Base-by-base conservation (phyloP, 2,329 filamentous ascomycete genomes). In the Aspergillus sp. region DNA sequence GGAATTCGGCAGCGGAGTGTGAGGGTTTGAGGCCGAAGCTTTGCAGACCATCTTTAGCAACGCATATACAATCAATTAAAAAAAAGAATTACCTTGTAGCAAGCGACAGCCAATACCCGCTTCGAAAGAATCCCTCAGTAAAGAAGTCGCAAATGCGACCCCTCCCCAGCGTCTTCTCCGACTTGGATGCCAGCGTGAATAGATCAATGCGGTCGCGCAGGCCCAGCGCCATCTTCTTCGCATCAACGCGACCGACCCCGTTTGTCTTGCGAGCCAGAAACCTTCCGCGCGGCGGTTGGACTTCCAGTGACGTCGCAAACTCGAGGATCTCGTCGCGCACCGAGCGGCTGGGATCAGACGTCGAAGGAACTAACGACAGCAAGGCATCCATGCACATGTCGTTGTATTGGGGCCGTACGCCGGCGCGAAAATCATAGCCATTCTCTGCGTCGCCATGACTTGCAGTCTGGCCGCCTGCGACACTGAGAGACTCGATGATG, bases 351-450 rank as follows among this genome's bases (percentile, higher is more conserved):
- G 60, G 46, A 27, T 60, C 46, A 7, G 47, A 47, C 9, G 51
- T 23, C 8, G 62, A 76, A 4, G 69, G 68, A 11, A 77, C 68
- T 6, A 71, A 60, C 5, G 65, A 64, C 49, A 75, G 67, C n/a
- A 76, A 60, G 37, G 72, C 68, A 48, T 68, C 68, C 46, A 75
- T 65, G 33, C 69, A 73, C 39, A 65, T 64, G 17, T 69, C 74
- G 35, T 72, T 70, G 41, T 67, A 70, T 33, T 69, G 66, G 48
- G 74, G 71, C 61, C 74, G 67, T 17, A 70, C 67, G 21, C 70
- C 74, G 7, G 69, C 70, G 21, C 70, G 72, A 52, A 72, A 72
- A 48, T 75, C 67, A 51, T 75, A 76, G 1, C 74, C 73, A 33
- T 70, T 68, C 27, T 68, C 62, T 8, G 69, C 64, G 58, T 68